Percentiles rank a stretch among this genome's conserved stretches.
These are phyloP conservation scores for Aspergillus sergii DNA, from an alignment of 2,329 filamentous ascomycete species.

Conservation along the genomic window DNA sequence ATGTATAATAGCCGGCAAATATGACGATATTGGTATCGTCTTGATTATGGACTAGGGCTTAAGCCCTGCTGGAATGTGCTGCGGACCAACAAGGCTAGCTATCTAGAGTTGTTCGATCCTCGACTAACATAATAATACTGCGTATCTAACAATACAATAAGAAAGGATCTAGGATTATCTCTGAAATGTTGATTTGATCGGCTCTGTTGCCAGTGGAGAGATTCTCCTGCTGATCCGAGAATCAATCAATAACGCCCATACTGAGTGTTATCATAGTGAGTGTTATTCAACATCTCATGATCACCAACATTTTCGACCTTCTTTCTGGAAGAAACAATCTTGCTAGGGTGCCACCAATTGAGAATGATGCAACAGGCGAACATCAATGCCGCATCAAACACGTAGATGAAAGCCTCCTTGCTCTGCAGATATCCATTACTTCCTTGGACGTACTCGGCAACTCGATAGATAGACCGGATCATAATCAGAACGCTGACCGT, in stretches of 20 bases:
- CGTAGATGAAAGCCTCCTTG: conserved; percentile 47
- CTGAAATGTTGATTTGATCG: too few relatives aligned
- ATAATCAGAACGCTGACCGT: conserved; percentile 38
- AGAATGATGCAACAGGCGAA: conserved; percentile 6
- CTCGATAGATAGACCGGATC: conserved; percentile 49
- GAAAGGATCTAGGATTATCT: too few relatives aligned
- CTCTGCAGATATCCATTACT: conserved; percentile 42
- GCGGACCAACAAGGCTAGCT: too few relatives aligned
- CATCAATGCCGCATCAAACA: conserved; percentile 49
- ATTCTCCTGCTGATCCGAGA: too few relatives aligned
- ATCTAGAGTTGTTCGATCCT: too few relatives aligned
- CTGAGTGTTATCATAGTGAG: neutral
- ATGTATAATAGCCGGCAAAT: too few relatives aligned
- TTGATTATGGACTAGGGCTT: too few relatives aligned
- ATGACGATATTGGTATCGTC: too few relatives aligned
- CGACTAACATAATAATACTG: too few relatives aligned
- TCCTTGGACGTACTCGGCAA: conserved; percentile 52
- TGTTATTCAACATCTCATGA: conserved; percentile 7
- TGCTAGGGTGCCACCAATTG: conserved; percentile 7
- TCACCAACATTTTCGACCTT: neutral
- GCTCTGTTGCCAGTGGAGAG: too few relatives aligned
- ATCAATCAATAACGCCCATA: neutral
- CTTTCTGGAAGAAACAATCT: neutral
- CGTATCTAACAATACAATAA: too few relatives aligned
- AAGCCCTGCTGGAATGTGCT: too few relatives aligned